Evolutionary conservation across 2,329 filamentous ascomycete species (phyloP), one percentile per base, ranked within the genome.

Genomic region (Pseudogymnoascus sp.): DNA sequence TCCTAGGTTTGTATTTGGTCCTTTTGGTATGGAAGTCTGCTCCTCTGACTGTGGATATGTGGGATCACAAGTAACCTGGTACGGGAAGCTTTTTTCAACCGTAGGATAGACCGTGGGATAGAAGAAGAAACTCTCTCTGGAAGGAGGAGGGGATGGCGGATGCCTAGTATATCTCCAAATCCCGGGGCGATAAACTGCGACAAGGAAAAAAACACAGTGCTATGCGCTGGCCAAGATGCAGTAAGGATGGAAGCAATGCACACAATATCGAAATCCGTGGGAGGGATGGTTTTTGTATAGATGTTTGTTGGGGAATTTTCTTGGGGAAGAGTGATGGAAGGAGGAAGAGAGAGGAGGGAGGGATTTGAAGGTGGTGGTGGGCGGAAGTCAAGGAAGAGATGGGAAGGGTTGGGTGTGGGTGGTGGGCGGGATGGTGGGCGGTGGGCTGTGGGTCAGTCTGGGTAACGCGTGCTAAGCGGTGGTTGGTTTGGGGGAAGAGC

Each of bases 161-260:
- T 25, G 43, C 43, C 43, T 49, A 49, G 43, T 49, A 41, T 38
- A 49, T 49, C 21, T 49, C 43, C 43, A 49, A 49, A 25, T n/a
- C 43, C 21, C 6, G 43, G 21, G 11, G 21, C 43, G 43, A 25
- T 43, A 23, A 49, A 49, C 12, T 45, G 41, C 41, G 41, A 45
- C 21, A 49, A 49, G 11, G 21, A 49, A 25, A 49, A 49, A 45
- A 21, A 43, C 40, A 45, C 41, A 45, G 41, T 43, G 16, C 41
- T 45, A 45, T 45, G 41, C 41, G 41, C 41, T 45, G 43, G 43
- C 43, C 43, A 49, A 3, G 21, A 28, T 49, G 43, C 43, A 49
- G 21, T 3, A 49, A 6, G 12, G 41, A 45, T 45, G 41, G 41
- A 45, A 45, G 41, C 41, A 45, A 45, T 45, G 21, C 41, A 25